Percentiles rank a stretch among this genome's conserved stretches.
phyloP scores from a whole-genome alignment of 768 basidiomycete genomes.

The Lactifluus echinatus region DNA sequence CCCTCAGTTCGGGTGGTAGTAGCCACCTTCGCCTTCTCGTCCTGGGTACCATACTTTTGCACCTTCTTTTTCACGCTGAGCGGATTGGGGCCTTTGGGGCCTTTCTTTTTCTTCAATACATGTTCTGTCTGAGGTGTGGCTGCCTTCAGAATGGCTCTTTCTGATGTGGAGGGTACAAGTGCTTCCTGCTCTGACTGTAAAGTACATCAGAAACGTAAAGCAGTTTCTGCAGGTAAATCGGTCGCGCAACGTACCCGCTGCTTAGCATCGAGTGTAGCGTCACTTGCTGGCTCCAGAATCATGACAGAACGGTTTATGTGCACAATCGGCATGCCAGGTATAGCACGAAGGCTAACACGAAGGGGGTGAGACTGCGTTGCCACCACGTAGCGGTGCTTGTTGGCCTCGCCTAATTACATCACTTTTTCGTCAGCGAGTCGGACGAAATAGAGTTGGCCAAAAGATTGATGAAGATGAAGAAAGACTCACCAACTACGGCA shows the following conservation, averaged over 20 bases:
- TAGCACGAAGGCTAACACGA: slow-evolving; percentile 53
- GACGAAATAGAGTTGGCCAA: background rate
- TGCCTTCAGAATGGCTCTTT: slow-evolving; percentile 36
- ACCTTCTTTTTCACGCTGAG: slow-evolving; percentile 83
- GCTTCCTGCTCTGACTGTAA: slow-evolving; percentile 55
- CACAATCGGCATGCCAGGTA: slow-evolving; percentile 83
- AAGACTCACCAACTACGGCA: slow-evolving; percentile 64
- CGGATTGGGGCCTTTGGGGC: slow-evolving; percentile 85
- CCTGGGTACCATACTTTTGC: slow-evolving; percentile 25
- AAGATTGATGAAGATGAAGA: too few species aligned
- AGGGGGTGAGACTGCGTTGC: slow-evolving; percentile 76
- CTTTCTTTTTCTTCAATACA: slow-evolving; percentile 51
- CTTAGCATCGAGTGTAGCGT: slow-evolving; percentile 65
- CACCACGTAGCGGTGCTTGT: slow-evolving; percentile 89
- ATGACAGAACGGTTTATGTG: slow-evolving; percentile 90
- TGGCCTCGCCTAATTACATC: slow-evolving; percentile 52
- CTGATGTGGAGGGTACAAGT: slow-evolving; percentile 42
- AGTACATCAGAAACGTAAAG: background rate
- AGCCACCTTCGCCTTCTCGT: slow-evolving; percentile 11
- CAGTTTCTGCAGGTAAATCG: background rate
- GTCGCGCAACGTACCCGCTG: slow-evolving; percentile 36
- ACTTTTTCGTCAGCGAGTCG: background rate
- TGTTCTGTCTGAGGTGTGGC: slow-evolving; percentile 29
- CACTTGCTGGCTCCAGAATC: slow-evolving; percentile 85
- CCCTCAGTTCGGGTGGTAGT: slow-evolving; percentile 13